These are phyloP conservation scores for Rhodotorula sp. DNA, from an alignment of 1,284 basidiomycete genomes.

Conservation along the genomic window DNA sequence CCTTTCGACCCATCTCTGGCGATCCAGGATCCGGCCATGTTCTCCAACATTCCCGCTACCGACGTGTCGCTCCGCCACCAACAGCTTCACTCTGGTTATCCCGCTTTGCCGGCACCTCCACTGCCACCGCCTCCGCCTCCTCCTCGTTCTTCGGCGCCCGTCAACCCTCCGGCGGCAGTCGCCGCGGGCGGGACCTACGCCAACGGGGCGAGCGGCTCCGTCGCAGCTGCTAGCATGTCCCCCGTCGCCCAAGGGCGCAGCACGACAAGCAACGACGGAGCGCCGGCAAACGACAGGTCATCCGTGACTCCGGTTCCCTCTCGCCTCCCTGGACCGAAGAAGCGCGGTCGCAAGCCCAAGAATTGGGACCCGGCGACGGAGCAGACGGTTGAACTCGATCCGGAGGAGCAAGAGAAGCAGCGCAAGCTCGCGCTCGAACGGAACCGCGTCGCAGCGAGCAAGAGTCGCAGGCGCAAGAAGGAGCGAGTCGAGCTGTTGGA, in stretches of 20 bases:
- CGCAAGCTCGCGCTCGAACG: conserved; percentile 34
- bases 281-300: not conserved
- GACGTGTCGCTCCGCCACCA: not conserved
- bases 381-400: conserved; percentile 20
- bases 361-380: conserved; percentile 30
- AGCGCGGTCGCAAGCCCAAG: conserved; percentile 36
- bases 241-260: not conserved
- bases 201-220: not conserved
- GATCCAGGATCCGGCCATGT: not conserved
- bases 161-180: no score
- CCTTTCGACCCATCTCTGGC: not conserved
- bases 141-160: not conserved
- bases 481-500: conserved; percentile 31
- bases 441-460: conserved; percentile 34
- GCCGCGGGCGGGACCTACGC: no score
- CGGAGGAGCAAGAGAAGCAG: conserved; percentile 27
- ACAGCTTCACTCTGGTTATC: not conserved
- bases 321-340: conserved; percentile 15
- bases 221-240: not conserved
- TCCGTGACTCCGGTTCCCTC: not conserved
- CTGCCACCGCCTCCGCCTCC: not conserved
- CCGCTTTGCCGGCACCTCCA: not conserved
- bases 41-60: not conserved
- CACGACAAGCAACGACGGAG: not conserved
- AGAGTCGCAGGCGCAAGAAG: conserved; percentile 33